Percentiles rank a stretch among this genome's conserved stretches.
These are phyloP conservation scores for Aspergillus glaucus DNA, from an alignment of 2,329 filamentous ascomycete species.

Conservation along the genomic window DNA sequence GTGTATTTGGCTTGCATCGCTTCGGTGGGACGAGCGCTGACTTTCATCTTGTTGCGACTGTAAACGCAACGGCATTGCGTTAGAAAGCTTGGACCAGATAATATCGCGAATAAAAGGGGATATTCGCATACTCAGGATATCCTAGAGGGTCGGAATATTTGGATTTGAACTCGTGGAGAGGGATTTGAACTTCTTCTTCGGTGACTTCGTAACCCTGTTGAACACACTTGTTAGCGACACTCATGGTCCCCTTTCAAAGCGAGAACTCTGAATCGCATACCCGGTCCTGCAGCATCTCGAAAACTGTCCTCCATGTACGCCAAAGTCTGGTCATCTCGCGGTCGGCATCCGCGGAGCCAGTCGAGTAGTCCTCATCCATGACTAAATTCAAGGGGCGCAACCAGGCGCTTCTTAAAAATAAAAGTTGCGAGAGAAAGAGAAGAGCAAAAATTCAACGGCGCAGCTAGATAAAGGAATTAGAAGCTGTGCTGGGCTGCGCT, in stretches of 20 bases:
- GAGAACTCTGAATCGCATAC: constrained; percentile 47
- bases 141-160: constrained; percentile 69
- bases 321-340: constrained; percentile 63
- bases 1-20: constrained; percentile 82
- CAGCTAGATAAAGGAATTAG: constrained; percentile 2
- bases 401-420: constrained; percentile 4
- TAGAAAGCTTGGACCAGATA: constrained; percentile 9
- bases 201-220: constrained; percentile 83
- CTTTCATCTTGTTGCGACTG: constrained; percentile 77
- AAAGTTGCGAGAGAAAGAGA: neutral
- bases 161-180: constrained; percentile 70
- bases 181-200: constrained; percentile 81
- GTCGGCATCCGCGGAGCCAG: constrained; percentile 32
- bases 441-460: neutral
- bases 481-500: neutral
- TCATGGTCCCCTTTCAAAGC: constrained; percentile 4
- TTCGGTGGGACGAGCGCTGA: constrained; percentile 77
- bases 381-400: constrained; percentile 7
- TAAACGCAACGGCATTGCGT: neutral
- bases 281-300: constrained; percentile 89
- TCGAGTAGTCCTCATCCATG: constrained; percentile 37
- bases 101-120: neutral
- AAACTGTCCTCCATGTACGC: constrained; percentile 87
- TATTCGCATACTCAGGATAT: constrained; percentile 61
- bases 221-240: constrained; percentile 15